Base-by-base conservation (phyloP, 345 rosid species). In the Kernera saxatilis region DNA sequence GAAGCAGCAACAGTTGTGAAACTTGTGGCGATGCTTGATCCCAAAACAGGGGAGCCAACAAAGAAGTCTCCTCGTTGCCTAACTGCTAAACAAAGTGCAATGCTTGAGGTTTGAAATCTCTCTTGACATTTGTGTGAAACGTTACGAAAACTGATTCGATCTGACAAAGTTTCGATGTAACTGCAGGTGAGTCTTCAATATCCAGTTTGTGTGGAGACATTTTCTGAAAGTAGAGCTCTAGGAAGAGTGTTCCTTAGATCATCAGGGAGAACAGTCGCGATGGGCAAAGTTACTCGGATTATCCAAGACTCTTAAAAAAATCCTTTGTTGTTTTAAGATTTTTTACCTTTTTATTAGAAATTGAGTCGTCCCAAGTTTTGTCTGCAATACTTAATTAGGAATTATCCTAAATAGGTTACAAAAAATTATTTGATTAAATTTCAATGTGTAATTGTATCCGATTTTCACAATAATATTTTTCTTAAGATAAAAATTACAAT, bases 211-310 rank as follows among this genome's bases (percentile, higher is more conserved):
- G 89, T 84, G 26, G 86, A 81, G 50, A 90, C 87, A 76, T 94
- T 77, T 65, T 81, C 87, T 1, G 91, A 70, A 67, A 77, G 93
- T 71, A 87, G 78, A 83, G 87, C 97, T 60, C 92, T 94, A 12
- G 98, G 98, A 29, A 92, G 98, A 78, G 96, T 82, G 50, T 92
- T 83, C 79, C 81, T 92, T 50, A 82, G 98, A 84, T 79, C 89
- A 23, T 71, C 65, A 25, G 98, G 98, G n/a, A 87, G 93, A 78
- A 92, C 98, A 7, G 72, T 88, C 1, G 98, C 92, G 1, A 74
- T 87, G 41, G 98, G 96, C 7, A 72, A 87, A 32, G 81, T 92
- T 43, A 84, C 90, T 71, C 78, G 85, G 75, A 70, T 88, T 60
- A 81, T 89, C 5, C 83, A 84, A 68, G 84, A 90, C 44, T 26